A percentile compares a stretch with the other conserved stretches of the same genome.
phyloP scores from a whole-genome alignment of 768 basidiomycete species.

The Gloeostereum incarnatum region DNA sequence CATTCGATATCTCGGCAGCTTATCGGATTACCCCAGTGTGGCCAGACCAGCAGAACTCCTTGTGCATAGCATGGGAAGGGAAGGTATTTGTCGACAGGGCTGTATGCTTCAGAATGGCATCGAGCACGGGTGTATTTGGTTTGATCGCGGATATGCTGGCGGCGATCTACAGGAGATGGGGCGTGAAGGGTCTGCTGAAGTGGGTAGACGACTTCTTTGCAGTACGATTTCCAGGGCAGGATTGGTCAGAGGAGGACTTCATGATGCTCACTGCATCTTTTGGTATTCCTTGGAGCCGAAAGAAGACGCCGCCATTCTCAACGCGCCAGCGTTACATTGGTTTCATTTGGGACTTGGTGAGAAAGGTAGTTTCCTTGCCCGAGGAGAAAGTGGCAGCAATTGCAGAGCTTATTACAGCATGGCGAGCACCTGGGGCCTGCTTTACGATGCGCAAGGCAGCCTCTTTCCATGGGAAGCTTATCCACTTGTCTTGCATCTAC shows the following conservation, averaged over 20 bases:
- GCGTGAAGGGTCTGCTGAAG: neutral
- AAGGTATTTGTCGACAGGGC: conserved; percentile 22
- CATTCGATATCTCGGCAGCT: conserved; percentile 28
- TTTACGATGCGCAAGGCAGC: conserved; percentile 13
- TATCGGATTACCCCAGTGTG: conserved; percentile 24
- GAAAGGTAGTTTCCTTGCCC: conserved; percentile 13
- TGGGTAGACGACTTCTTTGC: neutral
- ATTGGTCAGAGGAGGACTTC: conserved; percentile 17
- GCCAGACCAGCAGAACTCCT: conserved; percentile 21
- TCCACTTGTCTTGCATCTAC: conserved; percentile 19
- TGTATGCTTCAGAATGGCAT: conserved; percentile 20
- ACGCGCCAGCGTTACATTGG: conserved; percentile 18
- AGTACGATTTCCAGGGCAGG: neutral
- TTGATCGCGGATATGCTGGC: conserved; percentile 20
- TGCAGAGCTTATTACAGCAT: conserved; percentile 5
- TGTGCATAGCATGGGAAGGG: conserved; percentile 22
- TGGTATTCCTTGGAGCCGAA: conserved; percentile 22
- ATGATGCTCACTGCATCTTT: conserved; percentile 13
- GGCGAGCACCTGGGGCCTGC: neutral
- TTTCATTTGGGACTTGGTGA: conserved; percentile 22
- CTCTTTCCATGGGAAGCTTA: conserved; percentile 20
- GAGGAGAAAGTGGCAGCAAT: conserved; percentile 13
- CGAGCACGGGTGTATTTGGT: conserved; percentile 10
- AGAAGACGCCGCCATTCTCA: conserved; percentile 16
- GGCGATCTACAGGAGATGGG: neutral